Percentiles rank a stretch among this genome's conserved stretches.
These are phyloP conservation scores for Lophiotrema nucula DNA, from an alignment of 495 filamentous ascomycete species.

Conservation along the genomic window DNA sequence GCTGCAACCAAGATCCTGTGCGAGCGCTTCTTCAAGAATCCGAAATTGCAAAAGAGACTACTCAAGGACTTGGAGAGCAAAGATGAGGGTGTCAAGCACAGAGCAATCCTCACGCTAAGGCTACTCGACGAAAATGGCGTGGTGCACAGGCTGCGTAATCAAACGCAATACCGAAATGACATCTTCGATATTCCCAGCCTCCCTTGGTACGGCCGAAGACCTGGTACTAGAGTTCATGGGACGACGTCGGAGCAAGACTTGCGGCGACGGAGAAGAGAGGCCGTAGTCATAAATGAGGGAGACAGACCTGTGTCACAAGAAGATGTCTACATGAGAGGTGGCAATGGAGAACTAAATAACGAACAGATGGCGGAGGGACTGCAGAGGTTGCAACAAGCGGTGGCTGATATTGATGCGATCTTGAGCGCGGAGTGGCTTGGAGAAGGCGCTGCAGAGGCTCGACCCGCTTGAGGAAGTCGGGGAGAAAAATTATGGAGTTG, in stretches of 20 bases:
- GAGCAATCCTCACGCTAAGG: constrained; percentile 13
- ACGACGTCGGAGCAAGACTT: constrained; percentile 51
- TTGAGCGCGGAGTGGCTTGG: too few relatives aligned
- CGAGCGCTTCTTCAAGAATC: constrained; percentile 29
- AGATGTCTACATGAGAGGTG: constrained; percentile 47
- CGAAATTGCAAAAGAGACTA: constrained; percentile 2
- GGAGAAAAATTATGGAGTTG: too few relatives aligned
- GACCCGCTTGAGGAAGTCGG: too few relatives aligned
- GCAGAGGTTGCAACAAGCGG: background rate
- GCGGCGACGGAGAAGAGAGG: constrained; percentile 58
- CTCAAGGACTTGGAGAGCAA: constrained; percentile 12
- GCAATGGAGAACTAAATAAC: constrained; percentile 11
- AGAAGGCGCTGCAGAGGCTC: too few relatives aligned
- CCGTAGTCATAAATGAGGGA: constrained; percentile 65
- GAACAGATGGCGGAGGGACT: constrained; percentile 5
- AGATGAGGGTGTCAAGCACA: constrained; percentile 1
- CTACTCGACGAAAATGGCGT: constrained; percentile 17
- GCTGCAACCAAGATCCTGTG: constrained; percentile 36
- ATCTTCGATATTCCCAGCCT: background rate
- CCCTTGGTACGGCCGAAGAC: background rate
- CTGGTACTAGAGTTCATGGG: background rate
- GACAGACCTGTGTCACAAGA: constrained; percentile 53
- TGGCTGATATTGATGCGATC: background rate
- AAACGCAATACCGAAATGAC: background rate
- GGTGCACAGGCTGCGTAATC: background rate